Percentiles rank a stretch among this genome's conserved stretches.
phyloP scores from a whole-genome alignment of 2,329 filamentous ascomycete species.

The Cercospora zeina region DNA sequence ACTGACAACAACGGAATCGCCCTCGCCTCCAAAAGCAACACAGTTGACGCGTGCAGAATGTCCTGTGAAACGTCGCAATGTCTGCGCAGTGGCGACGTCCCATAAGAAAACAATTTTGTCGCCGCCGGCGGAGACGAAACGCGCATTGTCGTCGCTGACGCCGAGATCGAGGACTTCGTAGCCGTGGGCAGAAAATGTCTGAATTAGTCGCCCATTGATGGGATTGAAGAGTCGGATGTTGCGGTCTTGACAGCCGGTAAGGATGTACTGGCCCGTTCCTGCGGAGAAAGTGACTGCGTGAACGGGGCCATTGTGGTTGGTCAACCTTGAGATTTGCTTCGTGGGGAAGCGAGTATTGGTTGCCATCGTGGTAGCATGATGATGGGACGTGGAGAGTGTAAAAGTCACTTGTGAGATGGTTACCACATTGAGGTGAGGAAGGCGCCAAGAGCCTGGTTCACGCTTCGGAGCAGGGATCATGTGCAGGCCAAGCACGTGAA shows the following conservation, averaged over 20 bases:
- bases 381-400: constrained; percentile 1
- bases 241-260: constrained; percentile 84
- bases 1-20: constrained; percentile 68
- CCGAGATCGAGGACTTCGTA: constrained; percentile 85
- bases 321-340: constrained; percentile 28
- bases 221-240: constrained; percentile 85
- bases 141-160: constrained; percentile 73
- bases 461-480: background rate
- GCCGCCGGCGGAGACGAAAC: constrained; percentile 83
- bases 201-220: constrained; percentile 61
- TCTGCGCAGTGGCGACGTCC: constrained; percentile 83
- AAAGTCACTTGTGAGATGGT: background rate
- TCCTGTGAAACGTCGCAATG: constrained; percentile 70
- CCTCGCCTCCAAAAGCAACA: constrained; percentile 73
- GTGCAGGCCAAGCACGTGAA: background rate
- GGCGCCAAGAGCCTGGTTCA: constrained; percentile 3
- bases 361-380: constrained; percentile 21
- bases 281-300: constrained; percentile 55
- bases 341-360: constrained; percentile 32
- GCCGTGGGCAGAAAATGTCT: constrained; percentile 85
- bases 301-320: constrained; percentile 44
- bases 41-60: constrained; percentile 71
- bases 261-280: constrained; percentile 57
- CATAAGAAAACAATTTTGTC: constrained; percentile 90
- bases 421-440: background rate